Evolutionary conservation across 2,329 filamentous ascomycete genomes (phyloP), one percentile per base, ranked within the genome.

Genomic region (Aspergillus eucalypticola): DNA sequence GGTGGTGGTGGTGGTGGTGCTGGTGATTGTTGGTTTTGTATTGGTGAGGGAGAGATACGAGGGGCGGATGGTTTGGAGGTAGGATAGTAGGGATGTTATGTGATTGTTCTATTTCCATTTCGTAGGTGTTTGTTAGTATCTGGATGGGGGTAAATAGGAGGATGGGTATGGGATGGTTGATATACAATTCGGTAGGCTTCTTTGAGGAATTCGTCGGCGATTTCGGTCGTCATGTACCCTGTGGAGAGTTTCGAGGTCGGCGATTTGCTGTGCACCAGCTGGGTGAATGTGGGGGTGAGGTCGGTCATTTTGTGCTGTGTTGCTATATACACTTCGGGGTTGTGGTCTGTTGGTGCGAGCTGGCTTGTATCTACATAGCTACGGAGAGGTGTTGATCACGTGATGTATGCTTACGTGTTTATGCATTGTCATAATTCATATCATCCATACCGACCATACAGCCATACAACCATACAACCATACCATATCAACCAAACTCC

Each of bases 171-270:
- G 19, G 19, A 21, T 19, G 19, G 19, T n/a, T n/a, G n/a, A 3
- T 21, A 21, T 21, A 21, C 93, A 76, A 98, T 97, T 73, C 90
- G 87, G 78, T 96, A 95, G 56, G 95, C 95, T 78, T 98, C 94
- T 73, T 94, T 92, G 35, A 98, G 81, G 73, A 98, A 99, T 69
- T 90, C 90, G 74, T 97, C 91, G 54, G 95, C 84, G 2, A 71
- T 73, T 59, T 75, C 66, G 27, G 71, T 69, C 25, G 61, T 56
- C 44, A 66, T 60, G 35, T 60, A 57, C 3, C 61, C 41, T 6
- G 41, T 42, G 1, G 39, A 46, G 4, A 55, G 39, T n/a, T 32
- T 42, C n/a, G 53, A 17, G 8, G 21, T 8, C 8, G n/a, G 38
- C 57, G 15, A 67, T 62, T 32, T 39, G 27, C 29, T 62, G 68